Percentiles rank a stretch among this genome's conserved stretches.
Conservation (phyloP, 257 asterid species). For the Parsonsia alboflavescens region DNA sequence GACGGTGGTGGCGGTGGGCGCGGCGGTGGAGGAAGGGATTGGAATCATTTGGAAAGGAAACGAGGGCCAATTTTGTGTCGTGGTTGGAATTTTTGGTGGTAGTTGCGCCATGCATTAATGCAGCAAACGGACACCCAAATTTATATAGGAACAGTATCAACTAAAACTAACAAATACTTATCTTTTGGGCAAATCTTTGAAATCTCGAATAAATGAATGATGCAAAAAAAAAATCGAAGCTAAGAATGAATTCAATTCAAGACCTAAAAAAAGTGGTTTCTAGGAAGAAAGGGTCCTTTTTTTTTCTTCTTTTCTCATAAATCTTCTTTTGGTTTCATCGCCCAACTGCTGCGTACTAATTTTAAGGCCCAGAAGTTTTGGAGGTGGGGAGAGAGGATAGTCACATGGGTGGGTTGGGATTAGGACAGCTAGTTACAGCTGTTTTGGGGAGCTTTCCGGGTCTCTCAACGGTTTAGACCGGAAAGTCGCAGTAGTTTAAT, state of each 20-base stretch:
- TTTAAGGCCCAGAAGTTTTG: constrained; percentile 26
- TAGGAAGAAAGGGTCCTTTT: neutral
- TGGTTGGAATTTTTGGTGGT: constrained; percentile 64
- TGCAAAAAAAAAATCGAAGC: neutral
- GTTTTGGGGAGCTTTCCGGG: constrained; percentile 21
- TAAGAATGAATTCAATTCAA: neutral
- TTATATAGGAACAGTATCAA: neutral
- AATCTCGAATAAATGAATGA: too few relatives aligned
- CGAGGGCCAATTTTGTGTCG: constrained; percentile 67
- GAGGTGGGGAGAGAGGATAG: constrained; percentile 17
- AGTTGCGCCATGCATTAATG: constrained; percentile 68
- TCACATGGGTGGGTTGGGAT: constrained; percentile 43
- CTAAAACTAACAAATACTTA: neutral
- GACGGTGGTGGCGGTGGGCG: constrained; percentile 19
- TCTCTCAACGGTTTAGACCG: constrained; percentile 28
- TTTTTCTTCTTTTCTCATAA: neutral
- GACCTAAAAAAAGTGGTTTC: neutral
- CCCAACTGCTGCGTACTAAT: constrained; percentile 15
- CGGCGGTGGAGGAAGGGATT: constrained; percentile 24
- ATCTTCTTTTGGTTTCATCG: constrained; percentile 7
- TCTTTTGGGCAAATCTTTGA: too few relatives aligned
- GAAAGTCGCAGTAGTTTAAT: constrained; percentile 39
- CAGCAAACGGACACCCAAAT: neutral
- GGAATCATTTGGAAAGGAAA: constrained; percentile 53
- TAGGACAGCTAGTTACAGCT: constrained; percentile 87